Evolutionary conservation across 2,329 filamentous ascomycete genomes (phyloP), one percentile per base, ranked within the genome.

Genomic region (Cladobotryum protrusum): DNA sequence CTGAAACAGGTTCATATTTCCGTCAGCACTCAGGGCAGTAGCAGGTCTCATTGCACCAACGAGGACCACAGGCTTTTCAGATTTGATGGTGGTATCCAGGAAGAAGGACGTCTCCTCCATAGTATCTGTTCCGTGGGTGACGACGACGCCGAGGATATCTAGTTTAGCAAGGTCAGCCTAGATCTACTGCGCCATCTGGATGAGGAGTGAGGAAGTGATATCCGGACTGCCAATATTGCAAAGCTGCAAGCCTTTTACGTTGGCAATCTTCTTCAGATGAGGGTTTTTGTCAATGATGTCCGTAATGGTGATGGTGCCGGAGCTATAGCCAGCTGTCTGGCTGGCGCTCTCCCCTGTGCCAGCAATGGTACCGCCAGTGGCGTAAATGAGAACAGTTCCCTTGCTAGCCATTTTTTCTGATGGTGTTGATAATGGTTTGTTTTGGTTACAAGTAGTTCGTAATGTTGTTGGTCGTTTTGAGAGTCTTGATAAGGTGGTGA

Each of bases 71-170:
- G 81, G 81, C 62, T 84, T 83, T 29, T 70, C 69, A 40, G 73
- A 78, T 56, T 74, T 74, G 33, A 83, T 61, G 0, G 78, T 81
- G 3, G 78, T 64, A 54, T 83, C 77, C 8, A 85, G 66, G 67
- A 83, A 83, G 67, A 84, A 83, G 8, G 80, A 77, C 1, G 77
- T 76, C 62, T 85, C 81, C 57, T 84, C 81, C 1, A 85, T 69
- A 0, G 79, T 83, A 57, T 86, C 82, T 8, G 82, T 85, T 43
- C 82, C 82, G 57, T 85, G 82, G 1, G 82, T 84, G 47, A 86
- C 67, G 5, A 84, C 77, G 6, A 76, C 77, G 34, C 74, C 79
- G 64, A 68, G 63, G 33, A 63, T 65, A 45, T 64, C 56, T n/a
- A 66, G 65, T 49, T 59, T 61, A 20, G 73, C 70, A 4, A 81